Evolutionary conservation across 2,329 filamentous ascomycete species (phyloP), one percentile per base, ranked within the genome.

Genomic region (Colletotrichum chrysophilum): DNA sequence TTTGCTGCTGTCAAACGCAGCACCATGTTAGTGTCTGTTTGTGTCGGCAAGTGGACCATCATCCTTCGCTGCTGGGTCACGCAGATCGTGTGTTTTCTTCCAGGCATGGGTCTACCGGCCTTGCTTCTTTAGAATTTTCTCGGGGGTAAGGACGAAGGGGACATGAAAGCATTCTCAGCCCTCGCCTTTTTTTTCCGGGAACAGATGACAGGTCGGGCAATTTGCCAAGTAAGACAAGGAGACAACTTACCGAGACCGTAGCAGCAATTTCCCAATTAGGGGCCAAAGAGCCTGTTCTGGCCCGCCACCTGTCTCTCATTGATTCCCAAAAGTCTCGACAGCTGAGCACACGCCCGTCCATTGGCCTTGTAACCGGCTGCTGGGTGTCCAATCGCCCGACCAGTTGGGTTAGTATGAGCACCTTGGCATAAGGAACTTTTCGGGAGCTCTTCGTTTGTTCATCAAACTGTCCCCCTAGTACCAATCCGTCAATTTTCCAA

Each of bases 231-330:
- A 58, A 65, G 64, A 74, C 70, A 76, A 64, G 48, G 34, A 68
- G 70, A 69, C 26, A 69, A 68, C 62, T 58, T 65, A 61, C 48
- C 55, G 69, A 72, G 55, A 72, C 69, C 43, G 62, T 43, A 72
- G 16, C 14, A 66, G 26, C 21, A 62, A 32, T 56, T 16, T 72
- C 24, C 34, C 56, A 64, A 38, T 10, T 21, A 36, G 69, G 65
- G 21, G 24, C 48, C 48, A 58, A 34, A 36, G 65, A 34, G 66
- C 7, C 66, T 66, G 38, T 32, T 61, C 62, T 61, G 36, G 61
- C 14, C 68, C 61, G 28, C 55, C n/a, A 32, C 26, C 38, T 76
- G 70, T 74, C 70, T 75, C 64, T 68, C 38, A 21, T 52, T 34
- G 48, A 65, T 26, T 28, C 28, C 65, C 32, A 43, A 65, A 55